phyloP scores from a whole-genome alignment of 2,329 filamentous ascomycete genomes.

The Claviceps sp. region DNA sequence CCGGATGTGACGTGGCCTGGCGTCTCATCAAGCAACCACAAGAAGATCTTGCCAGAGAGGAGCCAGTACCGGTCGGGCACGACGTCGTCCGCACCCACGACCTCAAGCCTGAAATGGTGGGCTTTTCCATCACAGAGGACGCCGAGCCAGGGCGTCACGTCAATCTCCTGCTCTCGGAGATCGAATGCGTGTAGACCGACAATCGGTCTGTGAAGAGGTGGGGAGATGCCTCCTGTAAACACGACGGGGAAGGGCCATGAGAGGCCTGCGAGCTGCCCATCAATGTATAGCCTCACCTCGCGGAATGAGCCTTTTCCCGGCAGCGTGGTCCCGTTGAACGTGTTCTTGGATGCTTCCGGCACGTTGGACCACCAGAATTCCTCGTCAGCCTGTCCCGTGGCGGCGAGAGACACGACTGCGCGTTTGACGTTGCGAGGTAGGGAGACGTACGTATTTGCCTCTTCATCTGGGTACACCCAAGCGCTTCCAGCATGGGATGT shows the following conservation, averaged over 20 bases:
- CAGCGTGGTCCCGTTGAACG: conserved; percentile 45
- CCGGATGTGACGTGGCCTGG: conserved; percentile 30
- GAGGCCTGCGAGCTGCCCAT: conserved; percentile 58
- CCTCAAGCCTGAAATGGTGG: conserved; percentile 55
- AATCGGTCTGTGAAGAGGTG: conserved; percentile 63
- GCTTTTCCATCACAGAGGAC: conserved; percentile 49
- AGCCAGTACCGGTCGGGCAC: conserved; percentile 43
- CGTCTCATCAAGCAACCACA: conserved; percentile 54
- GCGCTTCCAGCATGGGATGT: conserved; percentile 37
- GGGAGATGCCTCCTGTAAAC: conserved; percentile 69
- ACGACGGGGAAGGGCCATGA: conserved; percentile 74
- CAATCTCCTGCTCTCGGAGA: conserved; percentile 66
- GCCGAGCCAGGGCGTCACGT: conserved; percentile 65
- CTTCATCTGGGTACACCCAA: conserved; percentile 52
- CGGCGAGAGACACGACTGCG: conserved; percentile 63
- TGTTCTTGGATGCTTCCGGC: conserved; percentile 42
- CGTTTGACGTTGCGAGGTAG: conserved; percentile 54
- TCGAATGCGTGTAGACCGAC: conserved; percentile 72
- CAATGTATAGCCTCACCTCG: conserved; percentile 65
- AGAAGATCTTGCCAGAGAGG: conserved; percentile 65
- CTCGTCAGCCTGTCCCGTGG: conserved; percentile 61
- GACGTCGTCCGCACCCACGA: conserved; percentile 51
- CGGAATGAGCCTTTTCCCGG: conserved; percentile 62
- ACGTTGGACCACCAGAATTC: conserved; percentile 84
- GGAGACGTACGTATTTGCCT: conserved; percentile 42